phyloP scores from a whole-genome alignment of 225 moss, liverwort and hornwort genomes.

The Neckera pumila region DNA sequence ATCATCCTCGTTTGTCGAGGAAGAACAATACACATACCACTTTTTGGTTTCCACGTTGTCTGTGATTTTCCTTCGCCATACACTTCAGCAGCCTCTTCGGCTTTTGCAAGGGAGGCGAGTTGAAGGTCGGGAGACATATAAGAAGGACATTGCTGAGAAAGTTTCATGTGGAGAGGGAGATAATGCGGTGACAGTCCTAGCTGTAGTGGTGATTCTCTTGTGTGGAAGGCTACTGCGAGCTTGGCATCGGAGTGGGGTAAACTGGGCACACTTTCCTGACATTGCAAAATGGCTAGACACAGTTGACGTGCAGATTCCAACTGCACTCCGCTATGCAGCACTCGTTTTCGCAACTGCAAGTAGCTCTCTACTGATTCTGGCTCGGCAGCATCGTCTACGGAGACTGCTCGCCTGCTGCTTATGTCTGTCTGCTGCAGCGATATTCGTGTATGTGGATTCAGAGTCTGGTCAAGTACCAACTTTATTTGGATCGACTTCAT shows the following conservation, averaged over 20 bases:
- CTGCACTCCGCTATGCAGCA: constrained; percentile 18
- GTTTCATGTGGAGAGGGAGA: not conserved
- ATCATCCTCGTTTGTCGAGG: constrained; percentile 85
- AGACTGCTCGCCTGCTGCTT: constrained; percentile 29
- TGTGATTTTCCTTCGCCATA: constrained; percentile 34
- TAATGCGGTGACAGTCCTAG: constrained; percentile 2
- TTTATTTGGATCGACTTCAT: constrained; percentile 12
- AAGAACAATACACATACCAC: constrained; percentile 77
- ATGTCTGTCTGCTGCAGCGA: constrained; percentile 34
- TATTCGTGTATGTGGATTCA: constrained; percentile 43
- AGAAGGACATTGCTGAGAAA: not conserved
- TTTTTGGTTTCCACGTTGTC: constrained; percentile 57
- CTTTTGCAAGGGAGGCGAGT: not conserved
- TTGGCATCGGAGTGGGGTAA: constrained; percentile 86
- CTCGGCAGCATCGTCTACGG: constrained; percentile 23
- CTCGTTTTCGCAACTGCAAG: constrained; percentile 27
- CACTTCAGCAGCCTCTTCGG: constrained; percentile 28
- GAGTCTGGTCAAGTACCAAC: constrained; percentile 29
- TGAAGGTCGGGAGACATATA: not conserved
- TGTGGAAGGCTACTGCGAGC: constrained; percentile 57
- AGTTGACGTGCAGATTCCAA: constrained; percentile 19
- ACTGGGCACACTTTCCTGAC: constrained; percentile 75
- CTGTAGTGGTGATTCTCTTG: constrained; percentile 31
- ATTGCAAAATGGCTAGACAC: constrained; percentile 61
- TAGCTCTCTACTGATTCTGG: constrained; percentile 32